phyloP scores from a whole-genome alignment of 164 flowering plant species.

The Annona cherimola region DNA sequence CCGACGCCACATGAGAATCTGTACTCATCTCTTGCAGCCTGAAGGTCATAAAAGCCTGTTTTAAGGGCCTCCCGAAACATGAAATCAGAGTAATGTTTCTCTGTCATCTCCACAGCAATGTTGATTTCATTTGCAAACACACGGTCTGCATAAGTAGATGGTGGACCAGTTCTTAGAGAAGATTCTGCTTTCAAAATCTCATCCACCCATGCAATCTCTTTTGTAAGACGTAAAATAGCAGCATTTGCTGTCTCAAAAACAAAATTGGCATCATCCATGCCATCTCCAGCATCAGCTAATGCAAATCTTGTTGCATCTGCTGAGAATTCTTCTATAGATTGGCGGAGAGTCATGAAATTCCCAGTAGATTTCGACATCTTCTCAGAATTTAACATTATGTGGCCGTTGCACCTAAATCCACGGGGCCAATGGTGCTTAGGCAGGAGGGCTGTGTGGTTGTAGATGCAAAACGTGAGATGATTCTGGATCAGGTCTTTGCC shows the following conservation, averaged over 20 bases:
- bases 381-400: conserved; percentile 84
- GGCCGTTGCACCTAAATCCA: conserved; percentile 86
- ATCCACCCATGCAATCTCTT: conserved; percentile 87
- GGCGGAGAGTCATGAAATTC: conserved; percentile 72
- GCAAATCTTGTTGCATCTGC: conserved; percentile 90
- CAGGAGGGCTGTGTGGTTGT: conserved; percentile 80
- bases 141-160: conserved; percentile 68
- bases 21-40: conserved; percentile 89
- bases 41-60: conserved; percentile 84
- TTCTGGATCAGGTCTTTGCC: conserved; percentile 95
- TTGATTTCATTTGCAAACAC: conserved; percentile 85
- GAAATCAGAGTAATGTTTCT: conserved; percentile 49
- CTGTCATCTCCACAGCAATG: conserved; percentile 58
- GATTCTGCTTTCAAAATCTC: conserved; percentile 62
- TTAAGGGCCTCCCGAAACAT: conserved; percentile 91
- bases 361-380: conserved; percentile 99
- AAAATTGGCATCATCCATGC: conserved; percentile 91
- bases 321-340: conserved; percentile 83
- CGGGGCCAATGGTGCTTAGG: conserved; percentile 69
- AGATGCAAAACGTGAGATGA: conserved; percentile 78
- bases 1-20: conserved; percentile 70
- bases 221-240: conserved; percentile 75
- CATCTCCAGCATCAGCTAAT: conserved; percentile 97
- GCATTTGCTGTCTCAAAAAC: conserved; percentile 88
- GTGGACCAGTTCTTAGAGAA: conserved; percentile 49